A percentile compares a stretch with the other conserved stretches of the same genome.
phyloP scores from a whole-genome alignment of 176 grass and related monocot genomes.

The Miscanthus lutarioriparius region DNA sequence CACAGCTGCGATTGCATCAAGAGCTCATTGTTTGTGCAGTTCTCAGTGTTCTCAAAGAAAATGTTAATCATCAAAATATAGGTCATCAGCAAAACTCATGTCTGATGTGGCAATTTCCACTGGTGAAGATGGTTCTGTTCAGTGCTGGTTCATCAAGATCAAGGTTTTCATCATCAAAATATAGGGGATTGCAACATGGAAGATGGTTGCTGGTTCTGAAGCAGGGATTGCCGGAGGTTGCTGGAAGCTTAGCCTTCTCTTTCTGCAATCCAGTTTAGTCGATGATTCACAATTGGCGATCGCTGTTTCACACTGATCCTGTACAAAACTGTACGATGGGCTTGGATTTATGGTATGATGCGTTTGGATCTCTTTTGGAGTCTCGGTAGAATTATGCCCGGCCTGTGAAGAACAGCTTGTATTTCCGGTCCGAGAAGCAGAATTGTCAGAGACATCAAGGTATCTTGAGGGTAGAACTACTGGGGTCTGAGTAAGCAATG shows the following conservation, averaged over 20 bases:
- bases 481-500: slow-evolving; percentile 78
- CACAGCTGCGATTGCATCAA: slow-evolving; percentile 65
- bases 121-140: no score
- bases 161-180: slow-evolving; percentile 61
- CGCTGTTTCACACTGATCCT: slow-evolving; percentile 30
- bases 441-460: slow-evolving; percentile 45
- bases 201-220: neutral
- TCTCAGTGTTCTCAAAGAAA: slow-evolving; percentile 79
- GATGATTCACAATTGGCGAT: slow-evolving; percentile 47
- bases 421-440: slow-evolving; percentile 54
- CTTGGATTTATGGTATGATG: slow-evolving; percentile 39
- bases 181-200: neutral
- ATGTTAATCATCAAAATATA: slow-evolving; percentile 45
- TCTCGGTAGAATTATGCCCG: slow-evolving; percentile 32
- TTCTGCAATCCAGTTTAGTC: slow-evolving; percentile 70
- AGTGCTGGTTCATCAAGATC: slow-evolving; percentile 92
- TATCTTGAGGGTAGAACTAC: slow-evolving; percentile 54
- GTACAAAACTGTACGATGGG: slow-evolving; percentile 44
- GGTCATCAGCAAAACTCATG: slow-evolving; percentile 27
- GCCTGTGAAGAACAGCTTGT: slow-evolving; percentile 52
- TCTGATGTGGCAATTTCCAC: no score
- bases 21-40: no score
- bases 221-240: slow-evolving; percentile 37
- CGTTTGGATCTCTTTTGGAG: slow-evolving; percentile 44
- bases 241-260: slow-evolving; percentile 89